phyloP scores from a whole-genome alignment of 345 rosid genomes.

The Raphanus sativus region DNA sequence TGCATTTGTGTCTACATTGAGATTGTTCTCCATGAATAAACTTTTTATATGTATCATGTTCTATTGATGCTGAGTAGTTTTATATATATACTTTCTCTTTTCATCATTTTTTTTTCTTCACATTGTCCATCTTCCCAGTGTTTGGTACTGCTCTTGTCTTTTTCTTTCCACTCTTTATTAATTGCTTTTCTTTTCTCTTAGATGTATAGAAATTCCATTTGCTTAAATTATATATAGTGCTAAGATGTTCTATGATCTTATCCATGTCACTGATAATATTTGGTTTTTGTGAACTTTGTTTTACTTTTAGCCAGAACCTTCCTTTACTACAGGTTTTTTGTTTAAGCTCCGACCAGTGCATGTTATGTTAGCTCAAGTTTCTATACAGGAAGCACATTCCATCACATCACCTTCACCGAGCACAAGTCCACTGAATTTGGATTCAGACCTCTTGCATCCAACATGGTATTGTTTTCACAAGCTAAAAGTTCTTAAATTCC shows the following conservation, averaged over 20 bases:
- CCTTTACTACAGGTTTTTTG: conserved; percentile 90
- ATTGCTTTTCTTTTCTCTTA: conserved; percentile 8
- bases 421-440: conserved; percentile 61
- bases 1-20: too few relatives aligned
- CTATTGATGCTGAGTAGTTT: not conserved
- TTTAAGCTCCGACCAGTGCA: conserved; percentile 47
- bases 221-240: conserved; percentile 26
- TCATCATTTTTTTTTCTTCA: conserved; percentile 37
- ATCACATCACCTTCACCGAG: conserved; percentile 49
- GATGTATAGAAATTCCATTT: conserved; percentile 34
- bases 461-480: conserved; percentile 55
- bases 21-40: too few relatives aligned
- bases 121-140: conserved; percentile 13
- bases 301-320: conserved; percentile 80
- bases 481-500: not conserved
- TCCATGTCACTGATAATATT: conserved; percentile 2
- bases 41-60: too few relatives aligned
- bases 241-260: too few relatives aligned
- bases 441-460: conserved; percentile 68
- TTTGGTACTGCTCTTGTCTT: conserved; percentile 40
- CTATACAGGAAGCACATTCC: conserved; percentile 41
- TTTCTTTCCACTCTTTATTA: conserved; percentile 14
- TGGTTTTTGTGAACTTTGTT: conserved; percentile 6
- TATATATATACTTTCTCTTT: too few relatives aligned
- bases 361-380: conserved; percentile 36